phyloP scores from a whole-genome alignment of 2,329 filamentous ascomycete species.

The Cryphonectria radicalis region DNA sequence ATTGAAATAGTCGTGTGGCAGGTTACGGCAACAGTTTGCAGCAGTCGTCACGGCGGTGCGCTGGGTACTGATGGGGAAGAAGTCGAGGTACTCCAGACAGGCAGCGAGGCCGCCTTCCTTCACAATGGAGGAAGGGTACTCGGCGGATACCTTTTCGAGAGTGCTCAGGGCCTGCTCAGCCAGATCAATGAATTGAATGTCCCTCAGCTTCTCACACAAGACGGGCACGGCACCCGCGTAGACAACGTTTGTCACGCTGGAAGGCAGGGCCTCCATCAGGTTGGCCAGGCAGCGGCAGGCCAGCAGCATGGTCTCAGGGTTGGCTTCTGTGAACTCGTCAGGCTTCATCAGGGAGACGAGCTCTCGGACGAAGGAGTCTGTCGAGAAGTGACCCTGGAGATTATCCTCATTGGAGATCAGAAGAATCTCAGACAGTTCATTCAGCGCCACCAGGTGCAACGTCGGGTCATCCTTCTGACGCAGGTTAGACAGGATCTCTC shows the following conservation, averaged over 20 bases:
- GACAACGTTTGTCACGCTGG: conserved; percentile 92
- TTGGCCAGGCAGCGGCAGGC: conserved; percentile 96
- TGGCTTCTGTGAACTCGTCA: conserved; percentile 82
- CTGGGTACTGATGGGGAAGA: conserved; percentile 96
- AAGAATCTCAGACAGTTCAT: conserved; percentile 90
- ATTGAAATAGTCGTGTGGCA: conserved; percentile 89
- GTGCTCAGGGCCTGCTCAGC: conserved; percentile 97
- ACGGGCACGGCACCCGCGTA: conserved; percentile 97
- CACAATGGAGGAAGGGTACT: conserved; percentile 94
- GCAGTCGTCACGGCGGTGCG: conserved; percentile 95
- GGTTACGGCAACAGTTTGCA: conserved; percentile 97
- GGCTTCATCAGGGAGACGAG: conserved; percentile 90
- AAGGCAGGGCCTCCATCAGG: conserved; percentile 93
- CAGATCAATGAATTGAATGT: conserved; percentile 96
- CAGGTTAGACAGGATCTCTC: conserved; percentile 76
- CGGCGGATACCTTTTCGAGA: conserved; percentile 94
- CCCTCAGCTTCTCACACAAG: conserved; percentile 89
- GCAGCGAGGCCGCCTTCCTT: conserved; percentile 93
- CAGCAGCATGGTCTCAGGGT: conserved; percentile 95
- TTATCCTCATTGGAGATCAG: conserved; percentile 97
- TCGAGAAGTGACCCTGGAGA: conserved; percentile 90
- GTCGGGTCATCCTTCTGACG: conserved; percentile 84
- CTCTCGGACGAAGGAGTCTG: conserved; percentile 94
- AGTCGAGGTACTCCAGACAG: conserved; percentile 95
- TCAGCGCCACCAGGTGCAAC: conserved; percentile 86